Conservation (phyloP, 2,329 filamentous ascomycete species). For the Fusarium sp. region DNA sequence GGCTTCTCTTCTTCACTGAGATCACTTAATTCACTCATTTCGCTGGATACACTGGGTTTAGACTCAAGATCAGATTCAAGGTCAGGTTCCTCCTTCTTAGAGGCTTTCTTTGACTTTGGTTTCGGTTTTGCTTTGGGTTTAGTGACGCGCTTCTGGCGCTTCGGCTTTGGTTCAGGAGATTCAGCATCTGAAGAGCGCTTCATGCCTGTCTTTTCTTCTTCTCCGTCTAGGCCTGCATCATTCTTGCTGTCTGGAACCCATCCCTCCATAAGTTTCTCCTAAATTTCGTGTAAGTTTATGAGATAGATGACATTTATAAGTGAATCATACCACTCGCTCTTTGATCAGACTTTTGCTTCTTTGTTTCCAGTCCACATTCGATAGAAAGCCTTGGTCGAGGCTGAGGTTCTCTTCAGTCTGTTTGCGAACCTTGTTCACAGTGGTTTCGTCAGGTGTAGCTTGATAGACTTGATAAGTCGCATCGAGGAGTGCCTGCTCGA, state of each 20-base stretch:
- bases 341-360: constrained; percentile 71
- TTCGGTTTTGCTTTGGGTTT: constrained; percentile 49
- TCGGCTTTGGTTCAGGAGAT: constrained; percentile 55
- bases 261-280: constrained; percentile 55
- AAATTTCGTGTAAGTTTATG: constrained; percentile 4
- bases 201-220: constrained; percentile 44
- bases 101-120: constrained; percentile 45
- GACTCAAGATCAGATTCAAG: constrained; percentile 39
- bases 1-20: constrained; percentile 46
- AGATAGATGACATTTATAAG: background rate
- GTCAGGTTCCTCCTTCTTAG: constrained; percentile 41
- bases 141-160: constrained; percentile 55
- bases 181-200: constrained; percentile 53
- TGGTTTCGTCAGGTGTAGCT: constrained; percentile 60
- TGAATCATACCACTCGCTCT: constrained; percentile 62
- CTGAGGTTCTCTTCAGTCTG: constrained; percentile 62
- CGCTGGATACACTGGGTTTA: constrained; percentile 38
- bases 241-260: constrained; percentile 49
- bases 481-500: constrained; percentile 62
- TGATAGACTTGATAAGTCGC: constrained; percentile 61
- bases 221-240: constrained; percentile 43
- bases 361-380: constrained; percentile 64
- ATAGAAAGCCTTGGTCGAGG: constrained; percentile 66
- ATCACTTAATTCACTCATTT: constrained; percentile 41
- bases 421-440: constrained; percentile 69